Percentiles rank a stretch among this genome's conserved stretches.
Conservation (phyloP, 2,329 filamentous ascomycete species). For the Graphiopsis chlorocephala region DNA sequence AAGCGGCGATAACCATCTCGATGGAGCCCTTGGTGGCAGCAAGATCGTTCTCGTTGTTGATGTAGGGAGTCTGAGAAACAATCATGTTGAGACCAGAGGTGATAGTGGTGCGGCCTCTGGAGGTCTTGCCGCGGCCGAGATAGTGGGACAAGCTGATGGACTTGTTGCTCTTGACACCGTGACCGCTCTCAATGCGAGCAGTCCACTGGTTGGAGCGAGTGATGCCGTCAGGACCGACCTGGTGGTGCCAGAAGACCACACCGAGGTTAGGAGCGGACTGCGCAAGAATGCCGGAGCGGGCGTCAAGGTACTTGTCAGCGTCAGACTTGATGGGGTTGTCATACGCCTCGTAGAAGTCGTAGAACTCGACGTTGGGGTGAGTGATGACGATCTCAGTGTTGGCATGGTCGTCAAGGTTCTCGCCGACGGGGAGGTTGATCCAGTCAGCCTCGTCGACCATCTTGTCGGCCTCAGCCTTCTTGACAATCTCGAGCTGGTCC, state of each 20-base stretch:
- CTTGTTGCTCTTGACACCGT: conserved; percentile 40
- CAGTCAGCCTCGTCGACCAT: conserved; percentile 46
- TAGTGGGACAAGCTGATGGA: conserved; percentile 51
- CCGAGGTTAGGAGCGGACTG: conserved; percentile 66
- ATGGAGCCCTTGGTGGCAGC: conserved; percentile 64
- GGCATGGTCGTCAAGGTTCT: conserved; percentile 53
- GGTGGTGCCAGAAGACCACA: conserved; percentile 60
- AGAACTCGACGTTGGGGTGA: conserved; percentile 55
- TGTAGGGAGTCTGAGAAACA: conserved; percentile 59
- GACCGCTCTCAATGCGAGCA: conserved; percentile 59
- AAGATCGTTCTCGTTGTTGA: conserved; percentile 56
- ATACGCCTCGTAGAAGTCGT: conserved; percentile 65
- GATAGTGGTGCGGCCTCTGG: conserved; percentile 61
- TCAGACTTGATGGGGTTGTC: conserved; percentile 42
- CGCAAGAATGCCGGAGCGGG: conserved; percentile 58
- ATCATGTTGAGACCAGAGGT: conserved; percentile 56
- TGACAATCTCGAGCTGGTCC: conserved; percentile 46
- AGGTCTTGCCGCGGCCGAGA: conserved; percentile 62
- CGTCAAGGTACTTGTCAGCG: conserved; percentile 41
- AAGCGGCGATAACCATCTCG: conserved; percentile 56
- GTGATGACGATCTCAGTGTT: conserved; percentile 56
- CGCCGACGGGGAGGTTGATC: conserved; percentile 53
- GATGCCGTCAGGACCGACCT: conserved; percentile 56
- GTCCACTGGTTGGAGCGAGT: conserved; percentile 66
- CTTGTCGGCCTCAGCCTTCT: conserved; percentile 44